Evolutionary conservation across 192 early-diverging fungal genomes (phyloP), one percentile per base, ranked within the genome.

Genomic region (Rhizoclosmatium globosum): DNA sequence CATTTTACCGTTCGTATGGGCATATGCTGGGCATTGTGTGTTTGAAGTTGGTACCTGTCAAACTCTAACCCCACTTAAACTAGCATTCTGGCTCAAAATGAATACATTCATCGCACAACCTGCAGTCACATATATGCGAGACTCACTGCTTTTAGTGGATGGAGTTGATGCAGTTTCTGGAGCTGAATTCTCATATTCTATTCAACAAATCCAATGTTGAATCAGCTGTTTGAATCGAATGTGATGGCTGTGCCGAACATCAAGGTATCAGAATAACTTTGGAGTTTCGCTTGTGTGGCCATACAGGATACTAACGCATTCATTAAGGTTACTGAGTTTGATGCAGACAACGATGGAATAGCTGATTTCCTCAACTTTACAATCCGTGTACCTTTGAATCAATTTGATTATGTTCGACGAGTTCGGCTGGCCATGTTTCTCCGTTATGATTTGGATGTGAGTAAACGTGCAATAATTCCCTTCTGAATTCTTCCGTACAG

Each of bases 61-160:
- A 74, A 47, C 69, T 46, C 48, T 3, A 61, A 13, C 41, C 53
- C 43, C 42, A 31, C 41, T n/a, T n/a, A n/a, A 42, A 42, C 58
- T 38, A 86, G 85, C 82, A 48, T 83, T 86, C 77, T 84, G 82
- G 82, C 47, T 82, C 15, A 84, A 84, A 67, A 47, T 50, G 47
- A 72, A 72, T 45, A 69, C 80, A 38, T 84, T 84, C 64, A 13
- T 43, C n/a, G 74, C 78, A 44, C 85, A 84, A 71, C 85, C 85
- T 4, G 69, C 74, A 6, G 78, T 86, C 19, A 58, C 61, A 19
- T 86, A 79, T 53, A 79, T 70, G 56, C 59, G 82, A 41, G 58
- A 79, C 4, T 13, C 80, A 4, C 21, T 84, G 4, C 31, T 84
- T 6, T 31, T 82, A 6, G 47, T 83, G 61, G 80, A 84, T 59